phyloP scores from a whole-genome alignment of 2,329 filamentous ascomycete genomes.

The Pseudogymnoascus sp. region DNA sequence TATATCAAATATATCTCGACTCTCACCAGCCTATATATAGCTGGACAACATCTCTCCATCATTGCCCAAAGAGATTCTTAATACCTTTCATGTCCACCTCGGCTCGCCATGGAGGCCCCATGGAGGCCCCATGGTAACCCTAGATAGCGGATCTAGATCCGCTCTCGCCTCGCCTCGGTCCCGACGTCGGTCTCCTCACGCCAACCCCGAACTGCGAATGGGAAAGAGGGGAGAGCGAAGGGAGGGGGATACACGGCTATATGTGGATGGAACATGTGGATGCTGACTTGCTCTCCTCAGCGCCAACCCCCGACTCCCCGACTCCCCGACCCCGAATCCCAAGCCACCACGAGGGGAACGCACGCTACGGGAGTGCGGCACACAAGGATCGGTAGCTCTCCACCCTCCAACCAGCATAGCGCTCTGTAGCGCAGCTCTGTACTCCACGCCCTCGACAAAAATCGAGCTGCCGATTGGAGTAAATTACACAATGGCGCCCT shows the following conservation, averaged over 20 bases:
- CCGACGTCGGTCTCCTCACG: background rate
- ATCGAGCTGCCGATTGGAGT: background rate
- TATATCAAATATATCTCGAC: background rate
- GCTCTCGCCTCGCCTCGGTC: background rate
- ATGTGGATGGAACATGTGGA: background rate
- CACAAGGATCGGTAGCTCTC: background rate
- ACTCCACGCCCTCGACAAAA: background rate
- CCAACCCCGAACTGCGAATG: background rate
- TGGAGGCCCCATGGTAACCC: background rate
- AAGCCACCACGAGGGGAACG: background rate
- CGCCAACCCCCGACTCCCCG: background rate
- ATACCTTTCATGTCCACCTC: background rate
- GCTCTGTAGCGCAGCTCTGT: background rate
- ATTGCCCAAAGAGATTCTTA: background rate
- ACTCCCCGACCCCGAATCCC: background rate
- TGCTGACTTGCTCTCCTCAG: background rate
- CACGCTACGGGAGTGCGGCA: slow-evolving; percentile 5
- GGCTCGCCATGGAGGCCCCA: background rate
- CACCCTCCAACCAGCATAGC: background rate
- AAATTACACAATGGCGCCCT: background rate
- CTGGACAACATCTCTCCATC: background rate
- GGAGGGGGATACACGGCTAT: slow-evolving; percentile 1
- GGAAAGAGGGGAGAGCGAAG: background rate
- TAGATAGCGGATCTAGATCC: slow-evolving; percentile 2
- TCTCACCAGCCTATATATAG: background rate